Evolutionary conservation across 805 yeast genomes (phyloP), one percentile per base, ranked within the genome.

Genomic region (Tetrapisispora fleetii): DNA sequence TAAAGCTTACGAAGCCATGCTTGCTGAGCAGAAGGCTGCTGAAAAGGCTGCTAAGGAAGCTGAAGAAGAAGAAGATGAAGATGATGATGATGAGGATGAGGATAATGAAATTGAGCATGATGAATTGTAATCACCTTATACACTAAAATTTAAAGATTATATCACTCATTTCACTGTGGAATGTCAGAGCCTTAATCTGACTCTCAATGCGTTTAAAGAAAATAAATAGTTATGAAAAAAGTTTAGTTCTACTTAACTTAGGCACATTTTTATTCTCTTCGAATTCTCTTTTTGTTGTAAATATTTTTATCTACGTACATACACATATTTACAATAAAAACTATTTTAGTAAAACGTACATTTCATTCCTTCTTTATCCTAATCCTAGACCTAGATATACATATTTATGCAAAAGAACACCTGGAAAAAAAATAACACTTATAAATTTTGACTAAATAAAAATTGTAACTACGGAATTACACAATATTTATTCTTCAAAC

Each of bases 1-100:
- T 46, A 67, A 68, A 14, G 56, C 70, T 46, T 48, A 54, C 44
- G 59, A 55, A 45, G 49, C 50, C 18, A 50, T 51, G 55, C 41
- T 40, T 47, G 48, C 44, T 27, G 49, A 47, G 10, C 43, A 51
- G 35, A 57, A 54, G 35, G 54, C 51, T 46, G 48, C 48, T 18
- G 39, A 50, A 28, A 51, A 40, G 3, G 48, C 48, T 24, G 56
- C 55, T 17, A 53, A 52, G 9, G 59, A 54, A 40, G 52, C 45
- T 28, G 55, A 48, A 24, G 52, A 48, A 17, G 59, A 48, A 33
- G 63, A 59, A 45, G 66, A 62, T 48, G 65, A 60, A 48, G 47
- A 45, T 32, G 43, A 40, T 7, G 43, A 40, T 5, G 43, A 40
- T 27, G 43, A 40, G 3, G 43, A 40, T 2, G 43, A 40, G 3